Percentiles rank a stretch among this genome's conserved stretches.
phyloP scores from a whole-genome alignment of 2,329 filamentous ascomycete species.

The Fusarium humuli region DNA sequence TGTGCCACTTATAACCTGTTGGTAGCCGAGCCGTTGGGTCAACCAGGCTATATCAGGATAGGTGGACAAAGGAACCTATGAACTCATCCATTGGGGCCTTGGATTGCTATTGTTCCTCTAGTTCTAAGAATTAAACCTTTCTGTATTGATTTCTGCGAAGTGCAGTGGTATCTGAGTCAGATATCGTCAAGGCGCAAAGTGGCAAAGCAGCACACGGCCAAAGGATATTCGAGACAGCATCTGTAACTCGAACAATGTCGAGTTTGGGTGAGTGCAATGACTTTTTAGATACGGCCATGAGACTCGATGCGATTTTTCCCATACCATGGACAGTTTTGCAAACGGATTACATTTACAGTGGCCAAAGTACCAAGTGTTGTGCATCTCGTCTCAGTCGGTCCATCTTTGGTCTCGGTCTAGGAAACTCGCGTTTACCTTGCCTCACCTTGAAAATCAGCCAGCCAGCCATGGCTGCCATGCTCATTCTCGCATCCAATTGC shows the following conservation, averaged over 20 bases:
- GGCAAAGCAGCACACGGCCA: conserved; percentile 28
- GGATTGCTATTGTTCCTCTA: neutral
- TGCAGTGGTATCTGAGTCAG: conserved; percentile 36
- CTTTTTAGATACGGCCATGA: neutral
- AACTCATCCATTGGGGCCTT: conserved; percentile 6
- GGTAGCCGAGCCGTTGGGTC: conserved; percentile 14
- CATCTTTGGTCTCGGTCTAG: conserved; percentile 24
- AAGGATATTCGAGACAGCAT: conserved; percentile 10
- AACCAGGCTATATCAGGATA: neutral
- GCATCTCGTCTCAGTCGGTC: conserved; percentile 23
- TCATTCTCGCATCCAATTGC: conserved; percentile 33
- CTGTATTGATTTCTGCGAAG: neutral
- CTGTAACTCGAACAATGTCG: conserved; percentile 28
- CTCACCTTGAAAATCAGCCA: conserved; percentile 30
- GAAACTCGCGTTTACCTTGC: conserved; percentile 30
- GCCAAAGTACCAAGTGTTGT: conserved; percentile 5
- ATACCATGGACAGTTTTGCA: neutral
- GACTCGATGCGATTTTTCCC: neutral
- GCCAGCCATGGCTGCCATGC: conserved; percentile 9
- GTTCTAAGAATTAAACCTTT: neutral
- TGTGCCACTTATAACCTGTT: conserved; percentile 1
- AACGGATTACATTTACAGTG: neutral
- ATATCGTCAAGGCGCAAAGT: conserved; percentile 31
- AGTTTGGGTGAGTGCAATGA: neutral
- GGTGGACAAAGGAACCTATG: conserved; percentile 2